A percentile compares a stretch with the other conserved stretches of the same genome.
phyloP scores from a whole-genome alignment of 495 filamentous ascomycete genomes.

The Penicillium atrosanguineum region DNA sequence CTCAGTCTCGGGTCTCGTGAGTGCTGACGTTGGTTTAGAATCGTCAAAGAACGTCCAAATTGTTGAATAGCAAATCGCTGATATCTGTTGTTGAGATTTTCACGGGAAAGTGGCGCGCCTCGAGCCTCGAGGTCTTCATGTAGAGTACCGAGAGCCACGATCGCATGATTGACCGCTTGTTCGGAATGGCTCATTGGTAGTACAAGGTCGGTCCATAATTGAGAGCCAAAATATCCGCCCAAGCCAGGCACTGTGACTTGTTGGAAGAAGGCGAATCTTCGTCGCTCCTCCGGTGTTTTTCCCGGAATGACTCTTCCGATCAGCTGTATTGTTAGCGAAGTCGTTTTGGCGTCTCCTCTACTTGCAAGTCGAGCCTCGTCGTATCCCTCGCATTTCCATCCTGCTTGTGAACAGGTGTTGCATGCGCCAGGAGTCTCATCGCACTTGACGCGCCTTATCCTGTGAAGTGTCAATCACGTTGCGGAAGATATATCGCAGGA shows the following conservation, averaged over 20 bases:
- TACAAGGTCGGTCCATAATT: constrained; percentile 48
- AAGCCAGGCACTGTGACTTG: constrained; percentile 39
- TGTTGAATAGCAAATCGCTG: constrained; percentile 24
- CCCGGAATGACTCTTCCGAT: background rate
- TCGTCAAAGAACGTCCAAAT: constrained; percentile 11
- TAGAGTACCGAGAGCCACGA: constrained; percentile 44
- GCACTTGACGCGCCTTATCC: constrained; percentile 20
- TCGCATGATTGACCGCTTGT: constrained; percentile 51
- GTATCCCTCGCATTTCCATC: constrained; percentile 26
- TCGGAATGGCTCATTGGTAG: constrained; percentile 45
- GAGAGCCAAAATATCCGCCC: constrained; percentile 40
- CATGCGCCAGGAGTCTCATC: constrained; percentile 23
- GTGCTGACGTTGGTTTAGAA: constrained; percentile 12
- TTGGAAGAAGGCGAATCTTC: constrained; percentile 37
- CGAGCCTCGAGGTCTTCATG: constrained; percentile 31
- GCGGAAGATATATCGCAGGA: no score
- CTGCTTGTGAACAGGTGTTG: constrained; percentile 13
- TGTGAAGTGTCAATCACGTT: background rate
- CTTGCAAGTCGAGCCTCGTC: constrained; percentile 12
- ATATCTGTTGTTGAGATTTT: constrained; percentile 11
- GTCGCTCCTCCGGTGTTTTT: constrained; percentile 11
- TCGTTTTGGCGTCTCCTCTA: background rate
- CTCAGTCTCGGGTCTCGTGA: constrained; percentile 19
- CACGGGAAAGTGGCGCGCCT: constrained; percentile 10
- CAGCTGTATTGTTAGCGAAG: background rate